phyloP scores from a whole-genome alignment of 2,329 filamentous ascomycete species.

The Pezicula radicicola region DNA sequence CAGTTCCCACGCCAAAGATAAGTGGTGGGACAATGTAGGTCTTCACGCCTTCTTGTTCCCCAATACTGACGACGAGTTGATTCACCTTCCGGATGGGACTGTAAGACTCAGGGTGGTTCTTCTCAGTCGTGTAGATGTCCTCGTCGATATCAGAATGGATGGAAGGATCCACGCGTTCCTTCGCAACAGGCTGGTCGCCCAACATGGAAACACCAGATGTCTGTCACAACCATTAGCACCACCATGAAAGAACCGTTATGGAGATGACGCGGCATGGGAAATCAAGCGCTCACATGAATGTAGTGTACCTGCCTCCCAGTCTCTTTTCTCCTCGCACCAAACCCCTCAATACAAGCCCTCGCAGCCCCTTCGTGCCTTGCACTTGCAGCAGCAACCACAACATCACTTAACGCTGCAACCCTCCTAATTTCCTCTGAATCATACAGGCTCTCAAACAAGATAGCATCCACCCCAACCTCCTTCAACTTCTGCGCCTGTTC shows the following conservation, averaged over 20 bases:
- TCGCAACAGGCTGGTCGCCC: conserved; percentile 36
- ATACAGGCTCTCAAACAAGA: conserved; percentile 21
- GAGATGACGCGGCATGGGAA: neutral
- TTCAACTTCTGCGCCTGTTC: conserved; percentile 19
- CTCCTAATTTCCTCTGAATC: conserved; percentile 15
- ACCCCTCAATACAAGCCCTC: conserved; percentile 38
- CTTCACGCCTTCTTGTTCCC: conserved; percentile 36
- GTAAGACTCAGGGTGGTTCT: conserved; percentile 32
- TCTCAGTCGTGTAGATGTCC: conserved; percentile 40
- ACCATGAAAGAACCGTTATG: neutral
- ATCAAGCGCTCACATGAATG: conserved; percentile 31
- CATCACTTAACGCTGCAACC: conserved; percentile 19
- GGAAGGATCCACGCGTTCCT: conserved; percentile 25
- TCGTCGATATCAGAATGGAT: conserved; percentile 39
- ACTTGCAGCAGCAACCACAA: conserved; percentile 41
- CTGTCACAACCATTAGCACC: conserved; percentile 9
- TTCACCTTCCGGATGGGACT: conserved; percentile 40
- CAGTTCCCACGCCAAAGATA: conserved; percentile 43
- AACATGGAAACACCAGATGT: conserved; percentile 42
- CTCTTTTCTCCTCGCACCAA: conserved; percentile 33
- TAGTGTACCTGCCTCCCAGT: conserved; percentile 34
- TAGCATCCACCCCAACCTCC: conserved; percentile 14
- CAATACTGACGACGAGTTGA: conserved; percentile 37
- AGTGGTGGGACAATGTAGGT: conserved; percentile 43
- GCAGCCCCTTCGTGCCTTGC: conserved; percentile 36